Base-by-base conservation (phyloP, 2,329 filamentous ascomycete species). In the Lachnellula suecica region DNA sequence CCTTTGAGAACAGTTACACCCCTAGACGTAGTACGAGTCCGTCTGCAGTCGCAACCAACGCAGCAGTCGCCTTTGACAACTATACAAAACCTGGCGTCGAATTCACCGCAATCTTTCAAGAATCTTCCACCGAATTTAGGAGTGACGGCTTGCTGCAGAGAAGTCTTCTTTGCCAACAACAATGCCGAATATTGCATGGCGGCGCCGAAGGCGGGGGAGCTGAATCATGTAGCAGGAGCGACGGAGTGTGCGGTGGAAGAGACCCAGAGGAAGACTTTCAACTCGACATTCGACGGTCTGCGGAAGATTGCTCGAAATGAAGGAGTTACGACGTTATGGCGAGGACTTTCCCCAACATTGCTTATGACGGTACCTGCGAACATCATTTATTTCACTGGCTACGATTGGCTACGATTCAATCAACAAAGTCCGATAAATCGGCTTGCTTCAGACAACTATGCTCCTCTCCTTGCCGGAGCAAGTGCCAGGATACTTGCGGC, bases 381-480 rank as follows among this genome's bases (percentile, higher is more conserved):
- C 68, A 94, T 99, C 61, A 97, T 99, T 60, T 99, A 99, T 72
- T 97, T 97, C 66, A 95, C 94, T 11, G 94, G 94, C 35, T 99
- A 99, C 71, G 94, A 99, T 67, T 97, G 91, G 88, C 70, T 99
- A 53, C 85, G 94, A 31, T 88, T 81, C 59, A 88, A 89, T 63
- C 74, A 77, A 1, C 74, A 73, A 38, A 96, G 89, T 61, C 92
- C 91, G 0, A 81, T 97, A 57, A 79, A 79, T 31, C 77, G 75
- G 38, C 61, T 79, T 19, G 68, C 86, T 9, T 79, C 81, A 13
- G 89, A 93, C 59, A 79, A 82, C 8, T 91, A 89, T 61, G 84
- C 89, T 5, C 91, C 94, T 0, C 78, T 99, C 1, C 77, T 89
- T 1, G 91, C 91, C 2, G 94, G 94, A 1, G 83, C 89, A 4